Conservation (phyloP, 306 rosid species). For the Trifolium fragiferum region DNA sequence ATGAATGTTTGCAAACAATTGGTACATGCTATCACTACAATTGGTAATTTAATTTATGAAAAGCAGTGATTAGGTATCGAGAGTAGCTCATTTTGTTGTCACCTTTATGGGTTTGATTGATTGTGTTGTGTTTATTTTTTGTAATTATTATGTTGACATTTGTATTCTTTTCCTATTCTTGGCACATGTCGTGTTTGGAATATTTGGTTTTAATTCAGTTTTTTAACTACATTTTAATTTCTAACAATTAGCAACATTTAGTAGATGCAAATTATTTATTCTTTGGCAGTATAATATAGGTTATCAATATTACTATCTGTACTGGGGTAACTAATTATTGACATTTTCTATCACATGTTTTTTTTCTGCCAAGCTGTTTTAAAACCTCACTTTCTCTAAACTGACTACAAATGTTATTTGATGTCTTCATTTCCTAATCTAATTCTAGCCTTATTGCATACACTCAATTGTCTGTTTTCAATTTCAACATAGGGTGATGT, state of each 20-base stretch:
- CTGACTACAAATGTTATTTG: constrained; percentile 22
- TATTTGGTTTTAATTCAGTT: no score
- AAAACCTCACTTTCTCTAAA: constrained; percentile 31
- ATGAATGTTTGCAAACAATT: constrained; percentile 7
- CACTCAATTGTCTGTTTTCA: constrained; percentile 32
- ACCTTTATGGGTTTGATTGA: no score
- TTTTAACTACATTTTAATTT: constrained; percentile 1
- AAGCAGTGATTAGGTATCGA: background rate
- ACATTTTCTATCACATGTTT: constrained; percentile 5
- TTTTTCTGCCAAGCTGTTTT: constrained; percentile 25
- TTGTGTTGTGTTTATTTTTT: no score
- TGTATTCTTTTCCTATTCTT: no score
- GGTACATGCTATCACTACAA: background rate
- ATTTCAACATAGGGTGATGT: constrained; percentile 72
- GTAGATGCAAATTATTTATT: background rate
- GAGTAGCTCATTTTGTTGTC: no score
- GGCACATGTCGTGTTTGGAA: no score
- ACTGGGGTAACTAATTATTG: background rate
- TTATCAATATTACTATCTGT: constrained; percentile 8
- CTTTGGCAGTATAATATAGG: background rate
- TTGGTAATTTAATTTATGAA: no score
- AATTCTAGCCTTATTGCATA: constrained; percentile 26
- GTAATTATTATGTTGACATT: no score
- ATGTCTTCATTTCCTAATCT: constrained; percentile 38
- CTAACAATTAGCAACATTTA: background rate